Percentiles rank a stretch among this genome's conserved stretches.
phyloP scores from a whole-genome alignment of 2,329 filamentous ascomycete genomes.

The Diaporthe caulivora region DNA sequence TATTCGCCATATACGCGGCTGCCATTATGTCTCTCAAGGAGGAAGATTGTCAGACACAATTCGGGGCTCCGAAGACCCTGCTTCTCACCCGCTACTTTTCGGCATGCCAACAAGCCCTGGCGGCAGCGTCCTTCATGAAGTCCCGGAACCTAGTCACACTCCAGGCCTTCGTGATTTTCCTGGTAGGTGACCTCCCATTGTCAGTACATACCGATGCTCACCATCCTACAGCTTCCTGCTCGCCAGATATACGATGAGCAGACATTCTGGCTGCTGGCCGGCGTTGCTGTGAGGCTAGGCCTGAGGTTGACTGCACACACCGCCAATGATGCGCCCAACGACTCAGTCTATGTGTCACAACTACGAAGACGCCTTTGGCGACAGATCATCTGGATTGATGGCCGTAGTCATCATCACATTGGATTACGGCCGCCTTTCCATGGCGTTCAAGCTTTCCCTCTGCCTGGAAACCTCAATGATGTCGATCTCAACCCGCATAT shows the following conservation, averaged over 20 bases:
- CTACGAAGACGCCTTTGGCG: conserved; percentile 51
- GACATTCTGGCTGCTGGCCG: conserved; percentile 39
- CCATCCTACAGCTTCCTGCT: conserved; percentile 34
- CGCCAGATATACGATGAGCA: conserved; percentile 38
- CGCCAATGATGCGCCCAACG: neutral
- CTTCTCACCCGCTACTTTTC: conserved; percentile 37
- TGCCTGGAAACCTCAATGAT: conserved; percentile 40
- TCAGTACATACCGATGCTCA: neutral
- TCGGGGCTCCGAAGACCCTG: conserved; percentile 32
- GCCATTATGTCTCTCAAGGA: conserved; percentile 40
- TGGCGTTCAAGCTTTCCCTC: conserved; percentile 33
- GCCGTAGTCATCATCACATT: conserved; percentile 38
- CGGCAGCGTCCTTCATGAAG: conserved; percentile 39
- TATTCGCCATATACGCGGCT: conserved; percentile 40
- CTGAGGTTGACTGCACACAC: conserved; percentile 33
- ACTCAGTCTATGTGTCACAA: conserved; percentile 48
- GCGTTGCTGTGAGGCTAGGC: conserved; percentile 37
- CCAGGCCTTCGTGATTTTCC: conserved; percentile 37
- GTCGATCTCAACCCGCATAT: conserved; percentile 48
- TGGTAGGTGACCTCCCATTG: conserved; percentile 11
- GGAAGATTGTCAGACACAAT: conserved; percentile 36
- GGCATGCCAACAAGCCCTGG: conserved; percentile 39
- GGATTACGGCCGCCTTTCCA: conserved; percentile 48
- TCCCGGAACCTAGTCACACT: conserved; percentile 37
- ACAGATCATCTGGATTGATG: conserved; percentile 40